Conservation (phyloP, 202 grass and related monocot genomes). For the Eragrostis tef region DNA sequence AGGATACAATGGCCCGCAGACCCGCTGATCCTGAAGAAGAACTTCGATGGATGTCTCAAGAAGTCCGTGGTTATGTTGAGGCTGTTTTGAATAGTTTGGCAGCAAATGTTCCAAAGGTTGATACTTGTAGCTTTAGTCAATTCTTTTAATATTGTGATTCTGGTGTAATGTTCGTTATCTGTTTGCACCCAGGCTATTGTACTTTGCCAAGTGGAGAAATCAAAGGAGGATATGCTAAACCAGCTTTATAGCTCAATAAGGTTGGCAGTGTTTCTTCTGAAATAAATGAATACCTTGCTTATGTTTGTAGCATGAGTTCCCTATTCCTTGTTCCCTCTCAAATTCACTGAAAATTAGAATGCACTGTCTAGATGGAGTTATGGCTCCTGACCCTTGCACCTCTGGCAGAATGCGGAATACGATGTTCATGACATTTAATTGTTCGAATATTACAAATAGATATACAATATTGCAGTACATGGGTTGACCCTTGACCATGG, state of each 20-base stretch:
- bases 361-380: slow-evolving; percentile 30
- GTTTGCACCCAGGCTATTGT: slow-evolving; percentile 75
- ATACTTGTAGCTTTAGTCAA: slow-evolving; percentile 36
- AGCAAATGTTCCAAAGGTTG: slow-evolving; percentile 99
- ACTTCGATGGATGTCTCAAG: slow-evolving; percentile 99
- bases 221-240: slow-evolving; percentile 99
- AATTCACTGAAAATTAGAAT: slow-evolving; percentile 10
- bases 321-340: neutral
- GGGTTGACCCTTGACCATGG: neutral
- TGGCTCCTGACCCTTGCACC: too few species aligned
- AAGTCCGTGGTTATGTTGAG: slow-evolving; percentile 99
- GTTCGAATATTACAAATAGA: neutral
- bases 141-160: slow-evolving; percentile 39
- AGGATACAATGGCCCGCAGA: slow-evolving; percentile 73
- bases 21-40: slow-evolving; percentile 99
- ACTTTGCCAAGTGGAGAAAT: slow-evolving; percentile 99
- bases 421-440: neutral
- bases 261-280: slow-evolving; percentile 47
- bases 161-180: slow-evolving; percentile 1
- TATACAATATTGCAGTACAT: neutral
- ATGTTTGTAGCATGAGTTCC: neutral
- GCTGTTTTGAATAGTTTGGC: slow-evolving; percentile 97
- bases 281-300: slow-evolving; percentile 6
- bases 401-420: too few species aligned
- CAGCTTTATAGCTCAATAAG: slow-evolving; percentile 92